Evolutionary conservation across 306 rosid species (phyloP), one percentile per base, ranked within the genome.

Genomic region (Spatholobus suberectus): DNA sequence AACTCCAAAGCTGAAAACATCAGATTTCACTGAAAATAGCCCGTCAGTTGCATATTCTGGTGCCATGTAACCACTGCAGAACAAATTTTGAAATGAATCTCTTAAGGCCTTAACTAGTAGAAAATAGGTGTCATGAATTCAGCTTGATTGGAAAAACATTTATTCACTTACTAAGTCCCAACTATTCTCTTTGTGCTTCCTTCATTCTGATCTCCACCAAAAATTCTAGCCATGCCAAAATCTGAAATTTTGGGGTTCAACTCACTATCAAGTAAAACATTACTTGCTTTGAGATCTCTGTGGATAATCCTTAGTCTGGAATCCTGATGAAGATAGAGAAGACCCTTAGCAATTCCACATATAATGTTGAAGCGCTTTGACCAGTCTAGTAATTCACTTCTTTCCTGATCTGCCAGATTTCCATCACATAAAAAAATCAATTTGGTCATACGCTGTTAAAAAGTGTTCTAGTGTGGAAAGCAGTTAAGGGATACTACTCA

Each of bases 171-270:
- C 92, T 88, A 90, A 35, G 92, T 92, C 8, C 97, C 93, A 55
- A 90, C 91, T 21, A 92, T 86, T 89, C 91, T 90, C 41, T 51
- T 86, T 21, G 97, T 92, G 20, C 89, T 88, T 74, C 78, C 97
- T 85, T 92, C 89, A 1, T 76, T 85, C 4, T 92, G 88, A 75
- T 92, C 92, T 23, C 88, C 86, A 46, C 91, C 88, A 43, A 87
- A 92, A 69, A 77, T 83, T 89, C 83, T 90, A 55, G 93, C 94
- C 84, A 92, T 79, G 17, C 94, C 97, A 71, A 92, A 92, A 84
- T 92, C 93, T 24, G 94, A 92, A 41, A 92, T 92, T 78, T 90
- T 92, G 3, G 97, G 91, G 63, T 82, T 89, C 89, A 90, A 61
- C 20, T 89, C 89, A 14, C 47, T 51, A 59, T 92, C 96, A 67